Evolutionary conservation across 2,329 filamentous ascomycete species (phyloP).

Genomic region (Xylaria multiplex): DNA sequence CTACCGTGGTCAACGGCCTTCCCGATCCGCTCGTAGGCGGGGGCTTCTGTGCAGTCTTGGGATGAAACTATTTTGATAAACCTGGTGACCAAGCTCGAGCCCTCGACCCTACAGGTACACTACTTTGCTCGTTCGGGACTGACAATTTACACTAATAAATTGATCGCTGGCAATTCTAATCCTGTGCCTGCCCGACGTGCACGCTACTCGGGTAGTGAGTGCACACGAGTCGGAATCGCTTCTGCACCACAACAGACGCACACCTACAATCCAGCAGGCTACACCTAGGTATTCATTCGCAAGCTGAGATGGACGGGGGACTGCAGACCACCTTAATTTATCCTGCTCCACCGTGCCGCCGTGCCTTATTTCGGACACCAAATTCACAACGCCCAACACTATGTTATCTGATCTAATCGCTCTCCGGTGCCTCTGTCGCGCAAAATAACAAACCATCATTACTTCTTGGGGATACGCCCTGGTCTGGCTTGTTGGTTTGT

Average conservation of each 20-base stretch:
- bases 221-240: constrained; percentile 7
- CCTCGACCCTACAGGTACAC: constrained; percentile 9
- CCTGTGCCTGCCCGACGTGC: constrained; percentile 11
- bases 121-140: not conserved
- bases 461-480: not conserved
- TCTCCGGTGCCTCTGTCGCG: constrained; percentile 29
- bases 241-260: not conserved
- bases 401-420: constrained; percentile 28
- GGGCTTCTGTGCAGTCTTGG: constrained; percentile 3
- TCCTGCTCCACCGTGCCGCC: constrained; percentile 22
- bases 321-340: constrained; percentile 24
- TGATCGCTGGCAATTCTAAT: not conserved
- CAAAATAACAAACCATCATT: constrained; percentile 13
- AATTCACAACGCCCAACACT: constrained; percentile 30
- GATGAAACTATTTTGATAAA: constrained; percentile 16
- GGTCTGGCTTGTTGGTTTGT: not conserved
- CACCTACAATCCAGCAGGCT: not conserved
- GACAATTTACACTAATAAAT: not conserved
- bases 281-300: constrained; percentile 2
- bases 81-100: constrained; percentile 8
- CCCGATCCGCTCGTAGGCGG: constrained; percentile 22
- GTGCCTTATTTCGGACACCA: constrained; percentile 23
- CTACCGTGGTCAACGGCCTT: constrained; percentile 19
- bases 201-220: too few relatives aligned
- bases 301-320: constrained; percentile 7